Base-by-base conservation (phyloP, 768 basidiomycete genomes). In the Roridomyces roridus region DNA sequence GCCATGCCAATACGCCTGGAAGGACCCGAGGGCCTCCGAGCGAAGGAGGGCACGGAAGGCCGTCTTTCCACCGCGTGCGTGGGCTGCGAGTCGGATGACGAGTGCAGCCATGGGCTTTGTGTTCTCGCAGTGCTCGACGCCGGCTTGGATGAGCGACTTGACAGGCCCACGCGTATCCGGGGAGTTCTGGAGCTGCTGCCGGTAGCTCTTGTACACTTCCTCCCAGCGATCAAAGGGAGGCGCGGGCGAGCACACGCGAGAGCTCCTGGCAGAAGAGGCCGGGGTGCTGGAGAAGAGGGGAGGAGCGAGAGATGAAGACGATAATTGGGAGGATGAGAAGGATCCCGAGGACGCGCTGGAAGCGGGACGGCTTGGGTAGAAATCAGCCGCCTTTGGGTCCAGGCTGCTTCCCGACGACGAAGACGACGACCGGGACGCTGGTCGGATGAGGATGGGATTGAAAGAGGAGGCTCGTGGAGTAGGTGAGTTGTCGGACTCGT, bases 201-300 rank as follows among this genome's bases (percentile, higher is more conserved):
- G 57, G 46, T 59, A 53, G 1, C 8, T 5, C 17, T 26, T 26
- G 57, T 59, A 59, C 6, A 11, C n/a, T 8, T 5, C 10, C 26
- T 58, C 56, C 12, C 18, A 47, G 24, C 40, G 47, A 17, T 51
- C 37, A 3, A 36, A 4, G 20, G 48, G 48, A 17, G 31, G 31
- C 2, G 12, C 18, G n/a, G 15, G 39, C 9, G 39, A 10, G 39
- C 11, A 11, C 15, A n/a, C 39, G 10, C 21, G 39, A 9, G 39
- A n/a, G 10, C n/a, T 11, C 10, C 6, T 17, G 39, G 39, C 15
- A 18, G 39, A 40, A 18, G 4, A 8, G 10, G 5, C 18, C 10
- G 17, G 3, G 39, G 21, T 10, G 9, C 9, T 17, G 11, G 39
- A n/a, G 9, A 9, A 5, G 39, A 18, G 15, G 5, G 39, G 17